A percentile compares a stretch with the other conserved stretches of the same genome.
These are phyloP conservation scores for Westerdykella ornata DNA, from an alignment of 2,329 filamentous ascomycete genomes.

Conservation along the genomic window DNA sequence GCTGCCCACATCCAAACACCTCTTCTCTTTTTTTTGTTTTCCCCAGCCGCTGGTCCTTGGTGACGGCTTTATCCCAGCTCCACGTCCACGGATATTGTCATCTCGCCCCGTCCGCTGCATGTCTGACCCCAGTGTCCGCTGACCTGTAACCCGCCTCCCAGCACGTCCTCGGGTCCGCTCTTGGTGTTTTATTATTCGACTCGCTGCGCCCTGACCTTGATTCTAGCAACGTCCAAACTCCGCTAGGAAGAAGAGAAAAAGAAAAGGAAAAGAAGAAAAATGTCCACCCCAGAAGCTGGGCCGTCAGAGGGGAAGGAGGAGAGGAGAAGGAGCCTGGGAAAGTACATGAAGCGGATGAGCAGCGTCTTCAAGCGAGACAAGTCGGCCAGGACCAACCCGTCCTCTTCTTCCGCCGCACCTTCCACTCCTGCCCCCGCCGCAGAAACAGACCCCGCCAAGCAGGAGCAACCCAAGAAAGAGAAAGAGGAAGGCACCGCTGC, in stretches of 20 bases:
- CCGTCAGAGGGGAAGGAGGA: constrained; percentile 19
- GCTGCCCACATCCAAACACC: background rate
- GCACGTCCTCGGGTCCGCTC: constrained; percentile 2
- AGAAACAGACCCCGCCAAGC: constrained; percentile 5
- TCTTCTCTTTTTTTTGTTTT: background rate
- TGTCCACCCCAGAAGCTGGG: constrained; percentile 22
- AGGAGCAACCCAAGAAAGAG: background rate
- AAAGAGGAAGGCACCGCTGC: constrained; percentile 4
- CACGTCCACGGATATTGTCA: background rate
- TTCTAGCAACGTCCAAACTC: background rate
- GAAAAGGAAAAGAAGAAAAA: constrained; percentile 16
- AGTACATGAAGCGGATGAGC: constrained; percentile 38
- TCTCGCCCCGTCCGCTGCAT: background rate
- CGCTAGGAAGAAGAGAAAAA: background rate
- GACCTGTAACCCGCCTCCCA: constrained; percentile 1
- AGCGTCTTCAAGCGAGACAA: constrained; percentile 35
- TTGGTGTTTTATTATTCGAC: constrained; percentile 3
- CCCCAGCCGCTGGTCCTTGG: background rate
- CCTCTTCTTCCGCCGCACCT: background rate
- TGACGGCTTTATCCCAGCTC: background rate
- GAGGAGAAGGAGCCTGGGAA: constrained; percentile 31
- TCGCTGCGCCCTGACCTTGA: background rate
- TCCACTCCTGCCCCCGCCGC: constrained; percentile 6
- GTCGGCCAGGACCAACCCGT: constrained; percentile 5
- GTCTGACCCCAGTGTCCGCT: constrained; percentile 2